Base-by-base conservation (phyloP, 495 filamentous ascomycete species). In the Neurospora terricola region DNA sequence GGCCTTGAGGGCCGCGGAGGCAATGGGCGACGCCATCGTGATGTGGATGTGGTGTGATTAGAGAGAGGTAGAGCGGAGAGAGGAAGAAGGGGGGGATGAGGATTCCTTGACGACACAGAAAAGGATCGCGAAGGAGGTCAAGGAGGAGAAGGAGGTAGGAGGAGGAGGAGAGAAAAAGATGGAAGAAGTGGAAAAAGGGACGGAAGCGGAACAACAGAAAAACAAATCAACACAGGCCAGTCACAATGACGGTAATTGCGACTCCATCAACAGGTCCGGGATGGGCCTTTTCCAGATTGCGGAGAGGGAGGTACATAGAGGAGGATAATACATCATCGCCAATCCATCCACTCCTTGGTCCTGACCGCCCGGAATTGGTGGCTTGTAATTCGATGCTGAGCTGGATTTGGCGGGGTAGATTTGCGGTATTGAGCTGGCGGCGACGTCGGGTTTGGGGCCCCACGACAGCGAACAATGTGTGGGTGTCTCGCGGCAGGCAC, bases 1-100 rank as follows among this genome's bases (percentile, higher is more conserved):
- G 78, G 90, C 87, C 84, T 89, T 92, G 75, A 97, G 84, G 70
- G 91, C 86, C 37, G 92, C 91, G 37, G 94, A 96, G 62, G 89
- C 90, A 73, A 87, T 78, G 69, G 80, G 77, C 30, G 84, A 83
- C 72, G 83, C 82, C 83, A 85, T 85, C 6, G 73, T 43, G 72
- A 40, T 3, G 38, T 16, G 54, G n/a, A 38, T 54, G 48, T 16
- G 66, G 40, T 7, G 0, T 38, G 38, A 34, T 16, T 38, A 62
- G 66, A 39, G 62, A 45, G 69, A 38, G 66, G 36, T 43, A 42
- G 37, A 71, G 38, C 14, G 70, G 34, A 34, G 30, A 68, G 48
- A 23, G 5, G 5, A 54, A 27, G 45, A 54, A 23, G 21, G 45
- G 45, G 45, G 54, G 23, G 54, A 66, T 30, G 54, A 66, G 54